Evolutionary conservation across 345 rosid species (phyloP), one percentile per base, ranked within the genome.

Genomic region (Camelina laxa): DNA sequence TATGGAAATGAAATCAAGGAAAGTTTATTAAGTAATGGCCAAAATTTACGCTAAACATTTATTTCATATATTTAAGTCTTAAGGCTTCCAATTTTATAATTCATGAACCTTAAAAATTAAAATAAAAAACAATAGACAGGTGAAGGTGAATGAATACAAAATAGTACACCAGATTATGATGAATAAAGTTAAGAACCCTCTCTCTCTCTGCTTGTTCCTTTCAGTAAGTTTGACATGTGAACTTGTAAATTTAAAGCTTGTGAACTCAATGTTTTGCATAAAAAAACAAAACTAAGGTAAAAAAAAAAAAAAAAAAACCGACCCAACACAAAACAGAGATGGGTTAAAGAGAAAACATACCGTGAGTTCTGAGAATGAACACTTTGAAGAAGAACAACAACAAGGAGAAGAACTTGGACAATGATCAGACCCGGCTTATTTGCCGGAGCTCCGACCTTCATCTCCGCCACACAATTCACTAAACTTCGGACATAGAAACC

Each of bases 171-270:
- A 75, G 63, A 53, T 51, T 63, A 54, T 49, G 70, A 76, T 62
- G 63, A 45, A 47, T 61, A 70, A 77, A 70, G 54, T 57, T 56
- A 63, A 65, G 61, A 64, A 33, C 6, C 8, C 36, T 7, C 36
- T 33, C 36, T 33, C 36, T 33, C 38, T 64, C 47, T 70, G 44
- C 57, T n/a, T 71, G 67, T 39, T 8, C 9, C 8, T 36, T 59
- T 41, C 62, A 41, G 61, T 71, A 71, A 65, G 56, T 77, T 77
- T 55, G 24, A 77, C 80, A 77, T 77, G 80, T 77, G 80, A 77
- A 58, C 76, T 39, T 48, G 38, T 17, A 61, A 57, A 56, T 24
- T 47, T 6, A 24, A 63, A 22, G 21, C 75, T 54, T 38, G 36
- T 76, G 36, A 47, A 12, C 41, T 15, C 38, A 61, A n/a, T 51